Evolutionary conservation across 2,329 filamentous ascomycete genomes (phyloP), one percentile per base, ranked within the genome.

Genomic region (Pseudogymnoascus sp.): DNA sequence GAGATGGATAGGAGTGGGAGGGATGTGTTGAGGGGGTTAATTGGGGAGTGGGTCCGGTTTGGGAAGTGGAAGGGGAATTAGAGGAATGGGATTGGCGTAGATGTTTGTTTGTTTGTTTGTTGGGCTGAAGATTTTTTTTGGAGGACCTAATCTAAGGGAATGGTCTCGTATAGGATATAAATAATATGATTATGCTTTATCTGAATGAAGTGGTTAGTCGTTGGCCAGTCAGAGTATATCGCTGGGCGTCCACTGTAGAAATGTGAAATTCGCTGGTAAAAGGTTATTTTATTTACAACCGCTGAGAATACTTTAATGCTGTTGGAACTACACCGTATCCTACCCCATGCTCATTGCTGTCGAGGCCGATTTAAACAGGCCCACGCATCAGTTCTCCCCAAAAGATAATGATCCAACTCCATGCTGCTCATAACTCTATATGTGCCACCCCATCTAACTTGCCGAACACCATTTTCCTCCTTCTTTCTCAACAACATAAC

Each of bases 11-110:
- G 75, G 3, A 82, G 80, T 66, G 84, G 84, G 5, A 76, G 85
- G 65, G 84, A 81, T 0, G 79, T 88, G 28, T 78, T 86, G 71
- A 77, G 77, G 67, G 80, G 82, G 64, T 76, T 87, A 77, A 86
- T 81, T 66, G 82, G 79, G 69, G 77, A 80, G 71, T 88, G 84
- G 71, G 77, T 78, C 70, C 83, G 79, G 73, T 86, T 86, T 76
- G 84, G 84, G 44, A 86, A 85, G 76, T 87, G 84, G 84, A 84
- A 69, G 59, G 70, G 70, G n/a, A 63, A 61, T 38, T 63, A 59
- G 35, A 11, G 23, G 23, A 7, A 44, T 44, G 4, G 18, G 40
- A 21, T 10, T 21, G 18, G 40, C 16, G 18, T 44, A 44, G 40
- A 10, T 6, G 5, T 5, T 23, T 47, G 42, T 14, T 47, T 50